Evolutionary conservation across 2,329 filamentous ascomycete genomes (phyloP), one percentile per base, ranked within the genome.

Genomic region (Graphiopsis chlorocephala): DNA sequence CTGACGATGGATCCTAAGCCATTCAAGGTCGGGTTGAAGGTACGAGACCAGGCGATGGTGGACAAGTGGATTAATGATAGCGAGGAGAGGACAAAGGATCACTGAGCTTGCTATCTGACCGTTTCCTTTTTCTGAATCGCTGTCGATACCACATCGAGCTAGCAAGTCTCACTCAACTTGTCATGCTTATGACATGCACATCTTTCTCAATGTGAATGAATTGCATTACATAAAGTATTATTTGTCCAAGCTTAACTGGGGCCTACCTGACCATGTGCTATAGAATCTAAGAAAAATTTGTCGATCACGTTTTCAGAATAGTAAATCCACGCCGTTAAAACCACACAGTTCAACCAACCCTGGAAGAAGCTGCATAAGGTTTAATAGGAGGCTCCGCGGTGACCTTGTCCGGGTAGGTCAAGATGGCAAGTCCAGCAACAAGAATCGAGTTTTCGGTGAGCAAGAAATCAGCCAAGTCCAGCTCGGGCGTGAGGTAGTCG

Each of bases 1-100:
- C 71, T 83, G 75, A 83, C 81, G 0, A 74, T 82, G 74, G 81
- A 83, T 71, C 80, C 81, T 0, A 83, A 82, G 74, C 77, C 79
- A 25, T 83, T 83, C 72, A 83, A 82, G 74, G 76, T 81, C 11
- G 80, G 81, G 1, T 75, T 83, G 47, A 80, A 74, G 71, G 77
- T 80, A 4, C 76, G 81, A 66, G 74, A 83, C 71, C 68, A 73
- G 65, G 70, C 66, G 38, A 56, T 75, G 70, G 66, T 83, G 60
- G 80, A 81, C 64, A 72, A 69, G 70, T 83, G 81, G 81, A 80
- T 83, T 50, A 65, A 38, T 61, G 80, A 81, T 71, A 81, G 80
- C 63, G 81, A 83, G 70, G 77, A 79, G 71, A 74, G 75, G 65
- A 83, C 81, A 20, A 78, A 70, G 70, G 75, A 79, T 53, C 67